These are phyloP conservation scores for Cinnamomum chago DNA, from an alignment of 164 flowering plant species.

Conservation along the genomic window DNA sequence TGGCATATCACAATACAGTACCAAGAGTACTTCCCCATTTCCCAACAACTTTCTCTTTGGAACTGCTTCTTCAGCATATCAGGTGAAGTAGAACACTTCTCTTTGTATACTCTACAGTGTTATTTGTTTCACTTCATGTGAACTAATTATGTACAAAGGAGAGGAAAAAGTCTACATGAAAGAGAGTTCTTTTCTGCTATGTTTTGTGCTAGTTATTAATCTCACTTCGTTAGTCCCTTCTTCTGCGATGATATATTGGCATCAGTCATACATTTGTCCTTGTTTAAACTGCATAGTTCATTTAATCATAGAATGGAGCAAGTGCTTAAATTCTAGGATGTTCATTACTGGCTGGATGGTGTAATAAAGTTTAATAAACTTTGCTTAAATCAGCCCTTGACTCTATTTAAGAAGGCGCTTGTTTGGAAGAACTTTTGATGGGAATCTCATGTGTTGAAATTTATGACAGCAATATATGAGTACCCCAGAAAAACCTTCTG, in stretches of 20 bases:
- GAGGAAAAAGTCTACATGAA: background rate
- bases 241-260: background rate
- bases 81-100: background rate
- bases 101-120: background rate
- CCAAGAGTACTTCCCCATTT: background rate
- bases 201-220: background rate
- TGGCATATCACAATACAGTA: background rate
- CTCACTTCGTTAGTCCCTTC: background rate
- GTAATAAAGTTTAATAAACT: too few species aligned
- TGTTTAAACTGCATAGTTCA: too few species aligned
- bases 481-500: too few species aligned
- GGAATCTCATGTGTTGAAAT: too few species aligned
- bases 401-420: too few species aligned
- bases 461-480: too few species aligned
- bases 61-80: constrained; percentile 5
- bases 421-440: too few species aligned
- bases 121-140: background rate
- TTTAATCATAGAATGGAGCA: too few species aligned
- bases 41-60: constrained; percentile 4
- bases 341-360: too few species aligned
- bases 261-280: background rate
- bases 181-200: background rate
- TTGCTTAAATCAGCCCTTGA: too few species aligned
- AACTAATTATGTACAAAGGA: background rate
- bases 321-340: too few species aligned